Conservation (phyloP, 371 early-diverging fungal species). For the Choanephora cucurbitarum region DNA sequence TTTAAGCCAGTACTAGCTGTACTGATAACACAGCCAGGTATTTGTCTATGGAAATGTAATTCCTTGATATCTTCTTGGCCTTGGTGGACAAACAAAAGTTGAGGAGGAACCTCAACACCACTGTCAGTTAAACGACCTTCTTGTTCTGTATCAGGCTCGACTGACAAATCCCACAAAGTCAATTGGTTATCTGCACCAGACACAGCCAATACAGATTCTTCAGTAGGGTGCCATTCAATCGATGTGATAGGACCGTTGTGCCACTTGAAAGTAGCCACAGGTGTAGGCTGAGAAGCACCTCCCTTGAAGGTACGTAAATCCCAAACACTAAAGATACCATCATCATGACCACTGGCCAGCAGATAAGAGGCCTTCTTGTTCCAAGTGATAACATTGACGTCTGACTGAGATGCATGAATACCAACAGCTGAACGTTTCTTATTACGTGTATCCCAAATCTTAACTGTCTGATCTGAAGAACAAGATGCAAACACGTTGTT, state of each 20-base stretch:
- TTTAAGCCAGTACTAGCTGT: constrained; percentile 92
- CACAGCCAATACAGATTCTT: constrained; percentile 91
- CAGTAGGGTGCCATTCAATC: constrained; percentile 96
- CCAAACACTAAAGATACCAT: constrained; percentile 94
- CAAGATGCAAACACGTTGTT: constrained; percentile 90
- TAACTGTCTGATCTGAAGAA: constrained; percentile 87
- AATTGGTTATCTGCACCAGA: constrained; percentile 95
- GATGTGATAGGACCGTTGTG: constrained; percentile 92
- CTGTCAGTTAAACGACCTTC: constrained; percentile 61
- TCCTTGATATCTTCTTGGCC: constrained; percentile 95
- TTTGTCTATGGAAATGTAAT: constrained; percentile 94
- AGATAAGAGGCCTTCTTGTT: constrained; percentile 80
- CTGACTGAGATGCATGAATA: constrained; percentile 81
- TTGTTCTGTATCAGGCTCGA: constrained; percentile 94
- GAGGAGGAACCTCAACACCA: constrained; percentile 88
- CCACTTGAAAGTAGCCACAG: constrained; percentile 97
- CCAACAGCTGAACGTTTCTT: constrained; percentile 77
- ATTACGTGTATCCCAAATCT: constrained; percentile 92
- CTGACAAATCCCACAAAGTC: constrained; percentile 96
- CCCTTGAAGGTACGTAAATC: constrained; percentile 83
- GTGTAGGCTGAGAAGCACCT: constrained; percentile 60
- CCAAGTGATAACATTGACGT: constrained; percentile 97
- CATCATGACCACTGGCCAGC: constrained; percentile 92
- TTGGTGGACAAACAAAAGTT: constrained; percentile 94
- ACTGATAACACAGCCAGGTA: constrained; percentile 86